Evolutionary conservation across 768 basidiomycete genomes (phyloP).

Genomic region (Cyclocybe cylindracea): DNA sequence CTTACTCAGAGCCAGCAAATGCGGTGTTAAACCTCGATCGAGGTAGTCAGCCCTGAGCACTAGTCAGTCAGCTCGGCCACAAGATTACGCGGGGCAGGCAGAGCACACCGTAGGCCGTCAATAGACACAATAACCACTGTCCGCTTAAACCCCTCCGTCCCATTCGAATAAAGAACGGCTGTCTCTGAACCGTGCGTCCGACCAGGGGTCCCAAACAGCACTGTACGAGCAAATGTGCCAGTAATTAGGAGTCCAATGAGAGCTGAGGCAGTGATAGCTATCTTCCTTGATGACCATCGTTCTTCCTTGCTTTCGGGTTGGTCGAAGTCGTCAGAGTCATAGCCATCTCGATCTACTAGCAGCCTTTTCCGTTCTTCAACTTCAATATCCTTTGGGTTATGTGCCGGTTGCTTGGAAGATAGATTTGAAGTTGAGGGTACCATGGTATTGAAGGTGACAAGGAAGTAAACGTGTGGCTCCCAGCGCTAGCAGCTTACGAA

Average conservation of each 20-base stretch:
- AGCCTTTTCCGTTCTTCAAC: conserved; percentile 42
- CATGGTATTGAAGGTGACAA: too few species aligned
- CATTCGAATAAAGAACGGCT: conserved; percentile 61
- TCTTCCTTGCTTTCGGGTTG: conserved; percentile 15
- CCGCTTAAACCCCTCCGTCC: conserved; percentile 79
- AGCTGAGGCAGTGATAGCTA: conserved; percentile 35
- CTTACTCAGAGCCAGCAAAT: conserved; percentile 78
- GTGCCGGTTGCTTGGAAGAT: too few species aligned
- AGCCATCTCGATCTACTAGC: conserved; percentile 22
- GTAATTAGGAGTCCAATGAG: conserved; percentile 45
- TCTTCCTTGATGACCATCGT: conserved; percentile 40
- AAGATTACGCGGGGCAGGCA: not conserved
- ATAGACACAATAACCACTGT: conserved; percentile 87
- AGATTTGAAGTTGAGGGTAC: too few species aligned
- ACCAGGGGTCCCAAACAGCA: conserved; percentile 28
- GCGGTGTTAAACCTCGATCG: conserved; percentile 82
- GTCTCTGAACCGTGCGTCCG: conserved; percentile 22
- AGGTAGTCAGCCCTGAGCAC: conserved; percentile 76
- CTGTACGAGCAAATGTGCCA: conserved; percentile 40
- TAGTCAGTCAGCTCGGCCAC: conserved; percentile 3
- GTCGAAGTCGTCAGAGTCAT: conserved; percentile 25
- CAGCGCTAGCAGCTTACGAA: too few species aligned
- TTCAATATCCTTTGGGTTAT: not conserved
- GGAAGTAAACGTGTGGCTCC: too few species aligned
- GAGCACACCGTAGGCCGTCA: conserved; percentile 73